Evolutionary conservation across 306 rosid species (phyloP), one percentile per base, ranked within the genome.

Genomic region (Sechiopsis laciniata): DNA sequence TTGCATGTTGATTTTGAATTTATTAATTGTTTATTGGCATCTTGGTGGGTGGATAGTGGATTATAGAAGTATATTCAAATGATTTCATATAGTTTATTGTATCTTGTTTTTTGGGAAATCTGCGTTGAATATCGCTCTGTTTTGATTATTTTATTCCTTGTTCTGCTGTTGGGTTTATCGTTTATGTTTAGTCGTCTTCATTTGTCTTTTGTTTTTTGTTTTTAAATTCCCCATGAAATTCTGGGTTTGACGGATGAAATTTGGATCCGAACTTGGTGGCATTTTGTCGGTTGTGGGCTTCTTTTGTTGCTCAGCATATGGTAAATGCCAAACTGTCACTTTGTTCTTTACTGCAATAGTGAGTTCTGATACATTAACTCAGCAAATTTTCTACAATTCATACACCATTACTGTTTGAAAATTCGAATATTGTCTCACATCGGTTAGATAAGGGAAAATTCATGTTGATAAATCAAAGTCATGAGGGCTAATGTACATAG

Each of bases 251-350:
- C 72, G 19, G 5, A 75, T 54, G 78, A 65, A 58, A 14, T 13
- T 46, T 48, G 12, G 78, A 59, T 74, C 82, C 76, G 64, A 67
- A 74, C 75, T 64, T n/a, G 73, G 72, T 20, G 74, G 68, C 48
- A 54, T 10, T 83, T 17, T 70, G 76, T 50, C 65, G 76, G 77
- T 77, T 65, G 24, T 32, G 72, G 79, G 56, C 50, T 48, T 46
- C 55, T 65, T 78, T 77, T 82, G 73, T 85, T 80, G 79, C 78
- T 79, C 75, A 53, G 61, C 32, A 21, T 29, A 35, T 8, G 75
- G 75, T 81, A 78, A 84, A 60, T 82, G 78, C 65, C 7, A 72
- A 72, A 76, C 77, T 74, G 69, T 35, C 78, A 53, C 83, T 84
- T 80, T 76, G 82, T 56, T 75, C 42, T 37, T 37, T 79, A 79